These are phyloP conservation scores for Leucosporidium scottii DNA, from an alignment of 768 basidiomycete species.

Conservation along the genomic window DNA sequence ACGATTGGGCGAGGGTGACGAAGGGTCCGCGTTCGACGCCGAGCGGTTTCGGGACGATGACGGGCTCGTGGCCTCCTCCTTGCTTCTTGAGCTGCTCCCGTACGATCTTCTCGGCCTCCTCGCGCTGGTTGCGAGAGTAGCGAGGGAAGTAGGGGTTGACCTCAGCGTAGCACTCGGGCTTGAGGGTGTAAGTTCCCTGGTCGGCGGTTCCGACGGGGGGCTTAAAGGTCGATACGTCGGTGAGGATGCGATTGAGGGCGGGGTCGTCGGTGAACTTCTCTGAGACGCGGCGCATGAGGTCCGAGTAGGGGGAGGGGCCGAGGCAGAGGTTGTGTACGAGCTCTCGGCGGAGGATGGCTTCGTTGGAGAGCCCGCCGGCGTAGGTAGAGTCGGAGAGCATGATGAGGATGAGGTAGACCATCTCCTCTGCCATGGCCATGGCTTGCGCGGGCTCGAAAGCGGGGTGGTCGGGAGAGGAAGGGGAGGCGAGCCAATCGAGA, in stretches of 20 bases:
- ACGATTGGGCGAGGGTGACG: slow-evolving; percentile 54
- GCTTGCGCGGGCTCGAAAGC: slow-evolving; percentile 64
- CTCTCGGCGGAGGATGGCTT: slow-evolving; percentile 65
- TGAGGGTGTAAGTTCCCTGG: slow-evolving; percentile 79
- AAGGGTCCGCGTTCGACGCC: slow-evolving; percentile 63
- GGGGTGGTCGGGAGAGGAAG: slow-evolving; percentile 42
- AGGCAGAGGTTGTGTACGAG: slow-evolving; percentile 85
- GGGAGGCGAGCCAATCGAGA: slow-evolving; percentile 59
- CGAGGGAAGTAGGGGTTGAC: slow-evolving; percentile 95
- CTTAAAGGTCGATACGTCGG: slow-evolving; percentile 71
- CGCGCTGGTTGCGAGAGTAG: slow-evolving; percentile 85
- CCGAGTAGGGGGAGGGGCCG: slow-evolving; percentile 79
- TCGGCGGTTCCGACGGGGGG: slow-evolving; percentile 64
- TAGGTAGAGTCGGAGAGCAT: slow-evolving; percentile 74
- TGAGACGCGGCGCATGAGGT: slow-evolving; percentile 80
- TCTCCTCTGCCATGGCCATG: slow-evolving; percentile 82
- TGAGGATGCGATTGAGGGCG: slow-evolving; percentile 69
- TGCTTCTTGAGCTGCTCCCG: slow-evolving; percentile 61
- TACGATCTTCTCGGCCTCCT: slow-evolving; percentile 76
- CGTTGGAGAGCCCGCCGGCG: slow-evolving; percentile 60
- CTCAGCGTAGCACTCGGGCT: slow-evolving; percentile 71
- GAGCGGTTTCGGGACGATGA: slow-evolving; percentile 68
- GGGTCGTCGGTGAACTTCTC: slow-evolving; percentile 80
- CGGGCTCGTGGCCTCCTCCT: slow-evolving; percentile 51
- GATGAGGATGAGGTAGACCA: slow-evolving; percentile 77